Conservation (phyloP, 2,329 filamentous ascomycete species). For the Ramularia collo-cygni region DNA sequence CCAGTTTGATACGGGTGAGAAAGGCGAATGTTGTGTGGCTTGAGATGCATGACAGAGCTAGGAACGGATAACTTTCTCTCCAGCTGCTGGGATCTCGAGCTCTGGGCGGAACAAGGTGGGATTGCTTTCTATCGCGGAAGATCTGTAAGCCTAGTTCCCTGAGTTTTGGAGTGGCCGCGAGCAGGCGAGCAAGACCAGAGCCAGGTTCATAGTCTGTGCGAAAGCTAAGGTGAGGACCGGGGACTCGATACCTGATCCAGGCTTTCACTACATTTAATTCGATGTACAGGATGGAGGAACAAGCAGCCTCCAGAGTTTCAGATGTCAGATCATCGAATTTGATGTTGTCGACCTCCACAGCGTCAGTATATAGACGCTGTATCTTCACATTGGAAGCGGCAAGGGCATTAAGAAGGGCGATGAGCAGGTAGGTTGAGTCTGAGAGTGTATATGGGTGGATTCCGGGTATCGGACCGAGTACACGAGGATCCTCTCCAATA, state of each 20-base stretch:
- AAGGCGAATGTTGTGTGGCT: conserved; percentile 9
- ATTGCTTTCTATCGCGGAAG: conserved; percentile 19
- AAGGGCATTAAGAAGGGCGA: conserved; percentile 20
- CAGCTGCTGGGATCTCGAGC: conserved; percentile 16
- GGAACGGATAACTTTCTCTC: conserved; percentile 20
- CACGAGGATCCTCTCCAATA: conserved; percentile 25
- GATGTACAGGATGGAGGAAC: conserved; percentile 22
- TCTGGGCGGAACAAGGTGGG: conserved; percentile 17
- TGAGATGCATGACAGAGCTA: conserved; percentile 15
- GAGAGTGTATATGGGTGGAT: conserved; percentile 16
- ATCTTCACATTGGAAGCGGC: conserved; percentile 12
- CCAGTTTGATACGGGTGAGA: conserved; percentile 25
- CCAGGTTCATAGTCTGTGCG: conserved; percentile 4
- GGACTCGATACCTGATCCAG: conserved; percentile 8
- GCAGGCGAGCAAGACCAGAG: conserved; percentile 16
- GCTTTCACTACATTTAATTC: conserved; percentile 25
- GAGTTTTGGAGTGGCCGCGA: conserved; percentile 18
- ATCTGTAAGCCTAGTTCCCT: conserved; percentile 25
- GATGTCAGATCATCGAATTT: conserved; percentile 10
- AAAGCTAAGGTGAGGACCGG: background rate
- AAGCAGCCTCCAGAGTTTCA: conserved; percentile 16
- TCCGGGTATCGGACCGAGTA: conserved; percentile 20
- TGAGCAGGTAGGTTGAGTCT: conserved; percentile 22
- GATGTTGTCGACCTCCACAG: conserved; percentile 27
- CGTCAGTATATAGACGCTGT: conserved; percentile 29